Conservation (phyloP, 306 rosid species). For the Casuarina glauca region DNA sequence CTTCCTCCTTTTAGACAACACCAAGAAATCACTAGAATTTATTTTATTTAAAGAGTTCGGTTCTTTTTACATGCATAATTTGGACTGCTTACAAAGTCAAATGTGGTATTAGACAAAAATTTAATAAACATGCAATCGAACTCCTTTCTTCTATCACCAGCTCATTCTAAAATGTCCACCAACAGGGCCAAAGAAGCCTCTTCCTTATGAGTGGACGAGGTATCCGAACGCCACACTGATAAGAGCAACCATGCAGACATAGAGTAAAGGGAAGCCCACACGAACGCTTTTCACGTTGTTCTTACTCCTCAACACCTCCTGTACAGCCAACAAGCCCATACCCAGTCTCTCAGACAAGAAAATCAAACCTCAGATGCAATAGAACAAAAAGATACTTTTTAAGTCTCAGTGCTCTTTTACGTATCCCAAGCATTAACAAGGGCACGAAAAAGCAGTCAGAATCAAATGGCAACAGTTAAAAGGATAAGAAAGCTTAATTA, state of each 20-base stretch:
- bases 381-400: constrained; percentile 1
- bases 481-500: not conserved
- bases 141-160: constrained; percentile 30
- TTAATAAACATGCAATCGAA: constrained; percentile 38
- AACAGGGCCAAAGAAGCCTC: constrained; percentile 14
- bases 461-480: not conserved
- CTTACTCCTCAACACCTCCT: constrained; percentile 68
- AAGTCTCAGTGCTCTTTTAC: not conserved
- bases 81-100: constrained; percentile 28
- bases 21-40: constrained; percentile 21
- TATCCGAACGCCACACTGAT: constrained; percentile 68
- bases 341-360: not conserved
- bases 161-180: constrained; percentile 9
- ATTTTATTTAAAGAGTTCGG: constrained; percentile 24
- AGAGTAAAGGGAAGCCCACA: constrained; percentile 73
- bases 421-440: not conserved
- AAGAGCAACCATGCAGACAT: constrained; percentile 72
- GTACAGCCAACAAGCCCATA: constrained; percentile 26
- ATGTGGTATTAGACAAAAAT: constrained; percentile 27
- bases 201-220: constrained; percentile 54
- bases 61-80: constrained; percentile 40
- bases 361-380: constrained; percentile 15
- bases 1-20: not conserved
- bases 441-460: not conserved
- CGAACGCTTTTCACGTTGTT: constrained; percentile 37